phyloP scores from a whole-genome alignment of 441 rosid genomes.

The Jatropha podagrica region DNA sequence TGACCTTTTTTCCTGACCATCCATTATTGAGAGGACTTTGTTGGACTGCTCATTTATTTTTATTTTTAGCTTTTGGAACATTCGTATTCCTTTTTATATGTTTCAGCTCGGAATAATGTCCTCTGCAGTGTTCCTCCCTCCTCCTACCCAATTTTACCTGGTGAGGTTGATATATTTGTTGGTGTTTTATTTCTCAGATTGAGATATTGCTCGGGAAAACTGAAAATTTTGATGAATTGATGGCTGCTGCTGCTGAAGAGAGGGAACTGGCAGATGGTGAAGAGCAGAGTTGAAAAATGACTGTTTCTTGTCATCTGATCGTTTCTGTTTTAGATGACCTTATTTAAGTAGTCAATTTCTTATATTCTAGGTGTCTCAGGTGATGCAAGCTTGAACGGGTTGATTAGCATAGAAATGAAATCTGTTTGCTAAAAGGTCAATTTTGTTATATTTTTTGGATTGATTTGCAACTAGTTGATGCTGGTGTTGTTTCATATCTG shows the following conservation, averaged over 20 bases:
- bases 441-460: conserved; percentile 16
- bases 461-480: conserved; percentile 3
- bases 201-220: conserved; percentile 65
- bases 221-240: conserved; percentile 67
- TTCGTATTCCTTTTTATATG: neutral
- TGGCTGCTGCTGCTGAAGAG: conserved; percentile 74
- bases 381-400: conserved; percentile 9
- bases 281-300: conserved; percentile 51
- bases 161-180: conserved; percentile 66
- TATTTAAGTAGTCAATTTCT: conserved; percentile 22
- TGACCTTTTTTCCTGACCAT: neutral
- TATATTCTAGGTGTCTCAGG: conserved; percentile 10
- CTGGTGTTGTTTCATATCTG: neutral
- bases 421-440: conserved; percentile 7
- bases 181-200: conserved; percentile 45
- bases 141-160: conserved; percentile 32
- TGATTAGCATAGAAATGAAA: neutral
- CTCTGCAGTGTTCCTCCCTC: no score
- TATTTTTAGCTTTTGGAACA: neutral
- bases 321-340: conserved; percentile 22
- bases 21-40: neutral
- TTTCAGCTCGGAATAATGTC: neutral
- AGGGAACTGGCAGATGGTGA: conserved; percentile 59
- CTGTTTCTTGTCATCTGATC: conserved; percentile 11
- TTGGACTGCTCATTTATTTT: neutral